Percentiles rank a stretch among this genome's conserved stretches.
Conservation (phyloP, 148 eudicot species). For the Spergularia bocconei region DNA sequence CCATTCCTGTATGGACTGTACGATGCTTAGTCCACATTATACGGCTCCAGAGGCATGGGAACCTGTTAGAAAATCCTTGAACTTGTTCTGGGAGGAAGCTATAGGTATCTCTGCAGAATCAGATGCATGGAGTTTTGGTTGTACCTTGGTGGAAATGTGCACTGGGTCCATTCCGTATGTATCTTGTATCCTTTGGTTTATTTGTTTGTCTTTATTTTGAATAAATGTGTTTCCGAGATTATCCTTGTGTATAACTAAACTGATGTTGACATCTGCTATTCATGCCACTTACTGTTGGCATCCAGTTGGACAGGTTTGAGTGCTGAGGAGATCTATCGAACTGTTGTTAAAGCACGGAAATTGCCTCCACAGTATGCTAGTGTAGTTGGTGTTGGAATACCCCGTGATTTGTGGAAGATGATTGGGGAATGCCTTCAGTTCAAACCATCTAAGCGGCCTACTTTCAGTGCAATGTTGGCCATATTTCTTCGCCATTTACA, state of each 20-base stretch:
- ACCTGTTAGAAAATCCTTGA: constrained; percentile 85
- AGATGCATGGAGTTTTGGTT: constrained; percentile 99
- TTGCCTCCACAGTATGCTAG: constrained; percentile 98
- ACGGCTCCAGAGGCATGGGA: constrained; percentile 99
- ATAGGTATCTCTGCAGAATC: constrained; percentile 92
- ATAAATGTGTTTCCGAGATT: neutral
- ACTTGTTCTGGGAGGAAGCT: constrained; percentile 87
- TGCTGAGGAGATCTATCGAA: constrained; percentile 86
- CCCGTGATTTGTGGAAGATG: constrained; percentile 96
- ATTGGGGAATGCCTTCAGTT: constrained; percentile 92
- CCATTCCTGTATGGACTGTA: constrained; percentile 99
- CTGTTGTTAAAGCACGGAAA: constrained; percentile 74
- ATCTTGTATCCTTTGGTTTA: constrained; percentile 18
- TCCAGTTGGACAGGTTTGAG: constrained; percentile 93
- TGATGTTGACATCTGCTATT: neutral
- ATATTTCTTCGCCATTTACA: constrained; percentile 89
- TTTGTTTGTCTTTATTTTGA: neutral
- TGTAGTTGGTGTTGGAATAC: constrained; percentile 97
- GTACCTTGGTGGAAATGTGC: constrained; percentile 99
- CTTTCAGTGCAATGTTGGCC: constrained; percentile 84
- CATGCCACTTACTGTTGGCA: constrained; percentile 24
- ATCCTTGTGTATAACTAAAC: constrained; percentile 3
- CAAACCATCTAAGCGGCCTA: constrained; percentile 81
- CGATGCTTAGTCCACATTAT: constrained; percentile 91
- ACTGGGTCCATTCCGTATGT: constrained; percentile 95